Conservation (phyloP, 192 early-diverging fungal species). For the Radiomyces spectabilis region DNA sequence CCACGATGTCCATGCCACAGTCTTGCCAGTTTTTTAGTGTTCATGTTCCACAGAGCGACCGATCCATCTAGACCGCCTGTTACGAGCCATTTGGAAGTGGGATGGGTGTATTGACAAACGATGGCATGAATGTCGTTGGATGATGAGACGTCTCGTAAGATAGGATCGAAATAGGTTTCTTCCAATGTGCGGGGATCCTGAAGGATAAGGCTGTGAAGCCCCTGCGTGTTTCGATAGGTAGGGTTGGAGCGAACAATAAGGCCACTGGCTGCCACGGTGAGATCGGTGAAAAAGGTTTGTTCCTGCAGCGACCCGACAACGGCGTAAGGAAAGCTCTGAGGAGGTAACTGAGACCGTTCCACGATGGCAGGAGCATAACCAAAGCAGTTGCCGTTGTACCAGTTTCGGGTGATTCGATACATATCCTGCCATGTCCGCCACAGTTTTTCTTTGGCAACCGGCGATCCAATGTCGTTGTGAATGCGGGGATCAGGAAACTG, state of each 20-base stretch:
- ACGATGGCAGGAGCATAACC: conserved; percentile 25
- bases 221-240: background rate
- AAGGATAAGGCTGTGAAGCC: background rate
- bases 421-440: conserved; percentile 27
- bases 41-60: conserved; percentile 35
- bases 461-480: background rate
- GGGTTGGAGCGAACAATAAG: conserved; percentile 17
- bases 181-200: background rate
- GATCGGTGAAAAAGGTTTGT: conserved; percentile 1
- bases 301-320: conserved; percentile 26
- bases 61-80: conserved; percentile 41
- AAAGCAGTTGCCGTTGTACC: conserved; percentile 32
- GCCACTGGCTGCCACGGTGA: conserved; percentile 1
- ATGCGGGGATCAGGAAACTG: conserved; percentile 11
- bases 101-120: conserved; percentile 32
- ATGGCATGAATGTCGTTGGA: conserved; percentile 14
- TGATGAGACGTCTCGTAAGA: background rate
- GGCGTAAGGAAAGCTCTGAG: background rate
- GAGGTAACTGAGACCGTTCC: background rate
- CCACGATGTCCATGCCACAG: conserved; percentile 37
- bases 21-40: conserved; percentile 13
- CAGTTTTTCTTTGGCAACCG: background rate
- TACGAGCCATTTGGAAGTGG: conserved; percentile 24
- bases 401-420: conserved; percentile 35
- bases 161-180: background rate